Base-by-base conservation (phyloP, 1,284 basidiomycete genomes). In the Sporisorium sorghi region DNA sequence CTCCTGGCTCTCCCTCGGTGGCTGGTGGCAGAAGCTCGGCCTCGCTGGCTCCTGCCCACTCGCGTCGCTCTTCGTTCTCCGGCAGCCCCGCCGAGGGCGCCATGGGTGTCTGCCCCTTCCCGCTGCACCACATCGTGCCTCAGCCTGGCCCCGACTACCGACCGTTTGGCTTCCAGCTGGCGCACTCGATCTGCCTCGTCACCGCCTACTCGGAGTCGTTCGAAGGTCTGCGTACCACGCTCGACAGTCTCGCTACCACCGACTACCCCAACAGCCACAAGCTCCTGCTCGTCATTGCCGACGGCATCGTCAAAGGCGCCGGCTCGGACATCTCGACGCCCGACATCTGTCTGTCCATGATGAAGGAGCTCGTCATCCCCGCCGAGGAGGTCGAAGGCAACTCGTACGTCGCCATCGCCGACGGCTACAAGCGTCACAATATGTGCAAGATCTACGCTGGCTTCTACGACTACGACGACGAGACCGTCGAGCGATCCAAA, bases 241-340 rank as follows among this genome's bases (percentile, higher is more conserved):
- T 99, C 24, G 96, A 99, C 86, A 98, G 96, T 17, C 89, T 99
- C 24, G 94, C 95, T 5, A 99, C 96, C 8, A 98, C 96, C 46
- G 95, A 98, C 85, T 99, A 98, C 84, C 96, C 96, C 28, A 98
- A 99, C 87, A 93, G 92, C 77, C 97, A 99, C 87, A 99, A 99
- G 85, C 85, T 98, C 56, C 91, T 99, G 68, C 87, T 99, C 66
- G 91, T 99, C 82, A 96, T 99, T 76, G 93, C 94, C 49, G 97
- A 99, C 85, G 97, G 97, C 80, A 93, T 97, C 91, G 97, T 99
- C 82, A 94, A 95, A 87, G 97, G 97, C 79, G 82, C 80, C 4
- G 83, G 80, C 40, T 83, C 81, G 21, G 82, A 83, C 57, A 81
- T 84, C 19, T 81, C 79, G 55, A 84, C 83, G 7, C 96, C 97